Evolutionary conservation across 2,329 filamentous ascomycete genomes (phyloP), one percentile per base, ranked within the genome.

Genomic region (Podosphaera leucotricha): DNA sequence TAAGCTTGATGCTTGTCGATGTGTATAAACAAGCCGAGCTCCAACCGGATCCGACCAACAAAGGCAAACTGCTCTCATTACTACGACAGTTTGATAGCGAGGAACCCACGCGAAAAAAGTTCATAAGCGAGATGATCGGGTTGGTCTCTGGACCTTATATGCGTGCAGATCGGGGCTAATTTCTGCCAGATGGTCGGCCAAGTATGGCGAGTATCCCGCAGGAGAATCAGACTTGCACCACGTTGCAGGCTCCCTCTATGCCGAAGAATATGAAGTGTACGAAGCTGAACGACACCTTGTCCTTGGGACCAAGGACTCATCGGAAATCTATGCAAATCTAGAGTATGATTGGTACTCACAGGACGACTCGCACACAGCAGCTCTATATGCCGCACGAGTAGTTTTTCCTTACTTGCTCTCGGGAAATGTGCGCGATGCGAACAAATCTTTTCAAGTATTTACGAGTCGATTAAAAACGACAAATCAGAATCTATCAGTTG

Each of bases 191-290:
- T 98, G 90, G 90, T 92, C 84, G 46, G 70, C 75, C 45, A 87
- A 80, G 59, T 79, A 75, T 56, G 84, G 86, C 52, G 81, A 90
- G 39, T 83, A 81, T 59, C 86, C 90, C 41, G 80, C 84, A 43
- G 90, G 90, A 47, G 90, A 98, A 57, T 80, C 87, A 2, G 90
- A 95, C 55, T 67, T 98, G 45, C 90, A 98, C 62, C 86, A 95
- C 62, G 85, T 92, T 38, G 77, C 78, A 30, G 90, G 90, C 43
- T 77, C 75, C 26, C 66, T 94, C 38, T 93, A 84, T 59, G 87
- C 86, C n/a, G 80, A 92, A 56, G 87, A 94, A 54, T 80, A 86
- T 60, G 84, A 94, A 48, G 72, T 79, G 21, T 92, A 93, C 66
- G 86, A 94, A 47, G 90, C 92, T 13, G 92, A 98, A 62, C 73